Conservation (phyloP, 2,329 filamentous ascomycete species). For the Davidsoniella virescens region DNA sequence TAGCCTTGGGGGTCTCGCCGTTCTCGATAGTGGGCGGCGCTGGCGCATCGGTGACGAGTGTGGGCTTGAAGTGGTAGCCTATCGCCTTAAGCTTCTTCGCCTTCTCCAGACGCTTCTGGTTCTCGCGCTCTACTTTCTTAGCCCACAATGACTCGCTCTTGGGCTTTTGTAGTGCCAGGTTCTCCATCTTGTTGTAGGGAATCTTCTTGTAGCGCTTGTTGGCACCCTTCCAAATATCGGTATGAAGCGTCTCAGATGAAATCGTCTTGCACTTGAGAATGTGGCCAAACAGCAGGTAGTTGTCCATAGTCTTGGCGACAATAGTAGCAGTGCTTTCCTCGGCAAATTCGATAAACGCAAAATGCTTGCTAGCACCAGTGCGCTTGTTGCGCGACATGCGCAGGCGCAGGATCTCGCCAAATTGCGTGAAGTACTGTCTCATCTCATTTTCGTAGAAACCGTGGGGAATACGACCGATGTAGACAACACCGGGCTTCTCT, state of each 20-base stretch:
- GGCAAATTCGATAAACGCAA: constrained; percentile 82
- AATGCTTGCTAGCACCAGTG: constrained; percentile 84
- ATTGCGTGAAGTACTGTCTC: constrained; percentile 84
- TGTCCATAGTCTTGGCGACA: constrained; percentile 91
- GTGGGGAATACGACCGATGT: constrained; percentile 79
- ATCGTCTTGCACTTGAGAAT: constrained; percentile 77
- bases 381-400: constrained; percentile 82
- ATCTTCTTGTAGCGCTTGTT: constrained; percentile 79
- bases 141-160: constrained; percentile 64
- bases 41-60: constrained; percentile 45
- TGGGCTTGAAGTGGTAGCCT: constrained; percentile 70
- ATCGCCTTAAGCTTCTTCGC: constrained; percentile 60
- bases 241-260: constrained; percentile 59
- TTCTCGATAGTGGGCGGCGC: constrained; percentile 25
- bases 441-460: constrained; percentile 96
- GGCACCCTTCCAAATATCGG: constrained; percentile 74
- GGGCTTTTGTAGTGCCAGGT: constrained; percentile 55
- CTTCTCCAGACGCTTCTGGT: constrained; percentile 50
- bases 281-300: constrained; percentile 89
- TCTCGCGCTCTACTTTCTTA: constrained; percentile 56
- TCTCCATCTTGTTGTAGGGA: constrained; percentile 76
- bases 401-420: constrained; percentile 63
- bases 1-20: constrained; percentile 22
- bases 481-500: constrained; percentile 60
- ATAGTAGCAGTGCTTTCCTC: constrained; percentile 68